Conservation (phyloP, 306 rosid genomes). For the Coriaria nepalensis region DNA sequence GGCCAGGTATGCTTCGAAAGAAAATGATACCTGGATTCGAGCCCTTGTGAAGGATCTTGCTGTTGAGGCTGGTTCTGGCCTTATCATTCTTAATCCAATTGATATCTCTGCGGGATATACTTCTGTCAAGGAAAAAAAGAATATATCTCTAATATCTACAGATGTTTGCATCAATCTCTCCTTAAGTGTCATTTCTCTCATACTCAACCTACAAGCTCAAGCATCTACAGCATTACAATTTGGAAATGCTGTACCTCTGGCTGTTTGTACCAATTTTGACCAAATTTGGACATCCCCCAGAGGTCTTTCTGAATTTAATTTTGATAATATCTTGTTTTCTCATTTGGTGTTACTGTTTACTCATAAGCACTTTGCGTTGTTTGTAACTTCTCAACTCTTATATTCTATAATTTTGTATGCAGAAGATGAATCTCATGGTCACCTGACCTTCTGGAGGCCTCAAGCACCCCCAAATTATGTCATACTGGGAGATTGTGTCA, state of each 20-base stretch:
- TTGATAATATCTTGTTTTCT: too few relatives aligned
- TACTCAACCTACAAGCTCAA: conserved; percentile 80
- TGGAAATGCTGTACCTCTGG: conserved; percentile 67
- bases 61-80: conserved; percentile 95
- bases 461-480: conserved; percentile 85
- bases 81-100: conserved; percentile 80
- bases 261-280: conserved; percentile 71
- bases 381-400: conserved; percentile 9
- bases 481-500: conserved; percentile 88
- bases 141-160: conserved; percentile 70
- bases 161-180: conserved; percentile 91
- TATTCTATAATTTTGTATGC: conserved; percentile 6
- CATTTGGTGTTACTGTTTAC: too few relatives aligned
- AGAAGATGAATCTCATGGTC: conserved; percentile 49
- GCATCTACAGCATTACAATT: conserved; percentile 60
- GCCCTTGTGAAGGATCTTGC: conserved; percentile 88
- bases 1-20: conserved; percentile 89
- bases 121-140: conserved; percentile 87
- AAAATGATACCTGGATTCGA: conserved; percentile 86
- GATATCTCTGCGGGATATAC: conserved; percentile 97
- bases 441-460: conserved; percentile 92
- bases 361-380: too few relatives aligned
- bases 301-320: too few relatives aligned
- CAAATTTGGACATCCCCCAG: conserved; percentile 75
- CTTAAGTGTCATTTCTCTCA: conserved; percentile 69